Percentiles rank a stretch among this genome's conserved stretches.
Evolutionary conservation across 192 early-diverging fungal genomes (phyloP).

Genomic region (Coemansia umbellata): DNA sequence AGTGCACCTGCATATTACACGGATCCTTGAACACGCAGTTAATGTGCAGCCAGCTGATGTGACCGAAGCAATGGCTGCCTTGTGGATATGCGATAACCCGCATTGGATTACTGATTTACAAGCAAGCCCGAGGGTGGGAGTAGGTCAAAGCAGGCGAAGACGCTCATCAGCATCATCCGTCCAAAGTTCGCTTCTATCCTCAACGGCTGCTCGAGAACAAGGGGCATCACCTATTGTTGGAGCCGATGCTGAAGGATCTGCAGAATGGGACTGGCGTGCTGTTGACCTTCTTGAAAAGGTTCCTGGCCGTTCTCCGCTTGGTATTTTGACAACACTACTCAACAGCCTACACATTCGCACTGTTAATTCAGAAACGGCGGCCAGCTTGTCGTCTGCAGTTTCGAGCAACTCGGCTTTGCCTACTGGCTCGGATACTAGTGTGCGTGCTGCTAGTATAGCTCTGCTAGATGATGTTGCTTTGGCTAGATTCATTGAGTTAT

Average conservation of each 20-base stretch:
- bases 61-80: slow-evolving; percentile 26
- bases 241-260: slow-evolving; percentile 13
- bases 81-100: slow-evolving; percentile 44
- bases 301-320: slow-evolving; percentile 22
- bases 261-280: slow-evolving; percentile 44
- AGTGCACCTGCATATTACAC: slow-evolving; percentile 20
- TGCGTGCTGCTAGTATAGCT: slow-evolving; percentile 1
- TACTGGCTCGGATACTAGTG: background rate
- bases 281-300: slow-evolving; percentile 34
- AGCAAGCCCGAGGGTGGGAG: background rate
- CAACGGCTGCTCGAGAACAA: background rate
- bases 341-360: slow-evolving; percentile 24
- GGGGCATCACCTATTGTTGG: background rate
- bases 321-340: slow-evolving; percentile 24
- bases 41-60: slow-evolving; percentile 23
- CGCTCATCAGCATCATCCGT: slow-evolving; percentile 32
- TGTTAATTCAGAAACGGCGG: background rate
- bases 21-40: slow-evolving; percentile 26
- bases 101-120: slow-evolving; percentile 31
- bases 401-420: slow-evolving; percentile 3
- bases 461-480: slow-evolving; percentile 24
- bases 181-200: slow-evolving; percentile 3
- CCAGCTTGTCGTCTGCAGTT: background rate
- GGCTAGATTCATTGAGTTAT: slow-evolving; percentile 38
- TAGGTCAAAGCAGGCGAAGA: slow-evolving; percentile 3